Conservation (phyloP, 2,329 filamentous ascomycete species). For the Dactylonectria estremocensis region DNA sequence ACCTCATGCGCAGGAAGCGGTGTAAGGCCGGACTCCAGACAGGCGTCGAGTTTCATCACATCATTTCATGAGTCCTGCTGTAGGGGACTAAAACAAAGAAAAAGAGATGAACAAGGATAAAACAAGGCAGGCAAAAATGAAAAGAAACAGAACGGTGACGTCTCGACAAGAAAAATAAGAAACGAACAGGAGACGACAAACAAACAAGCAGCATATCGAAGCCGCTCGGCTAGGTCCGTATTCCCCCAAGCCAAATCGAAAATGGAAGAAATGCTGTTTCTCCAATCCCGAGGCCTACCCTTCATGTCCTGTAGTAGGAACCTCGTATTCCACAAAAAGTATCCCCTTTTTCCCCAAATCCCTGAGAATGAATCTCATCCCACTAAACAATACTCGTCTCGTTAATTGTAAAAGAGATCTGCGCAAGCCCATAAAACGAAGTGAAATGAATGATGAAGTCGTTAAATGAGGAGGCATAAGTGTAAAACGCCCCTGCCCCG, state of each 20-base stretch:
- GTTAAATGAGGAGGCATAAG: slow-evolving; percentile 40
- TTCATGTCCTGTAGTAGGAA: slow-evolving; percentile 48
- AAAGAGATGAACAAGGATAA: slow-evolving; percentile 31
- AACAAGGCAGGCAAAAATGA: slow-evolving; percentile 11
- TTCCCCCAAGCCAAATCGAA: slow-evolving; percentile 41
- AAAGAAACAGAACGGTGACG: slow-evolving; percentile 16
- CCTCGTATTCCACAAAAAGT: slow-evolving; percentile 34
- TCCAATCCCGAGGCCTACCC: slow-evolving; percentile 42
- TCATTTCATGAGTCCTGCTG: slow-evolving; percentile 49
- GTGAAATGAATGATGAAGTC: slow-evolving; percentile 32
- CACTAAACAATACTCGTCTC: slow-evolving; percentile 50
- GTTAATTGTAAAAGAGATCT: slow-evolving; percentile 23
- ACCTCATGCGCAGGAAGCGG: slow-evolving; percentile 24
- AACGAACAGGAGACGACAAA: slow-evolving; percentile 29
- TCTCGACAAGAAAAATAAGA: slow-evolving; percentile 10
- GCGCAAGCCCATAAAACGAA: slow-evolving; percentile 24
- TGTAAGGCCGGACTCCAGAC: slow-evolving; percentile 27
- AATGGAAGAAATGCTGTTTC: slow-evolving; percentile 20
- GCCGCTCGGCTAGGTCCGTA: slow-evolving; percentile 37
- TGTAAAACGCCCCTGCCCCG: slow-evolving; percentile 15
- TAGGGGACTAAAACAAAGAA: slow-evolving; percentile 44
- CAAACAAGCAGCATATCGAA: slow-evolving; percentile 26
- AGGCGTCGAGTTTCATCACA: slow-evolving; percentile 42
- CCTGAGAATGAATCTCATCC: slow-evolving; percentile 38
- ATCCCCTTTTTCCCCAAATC: slow-evolving; percentile 30